Conservation (phyloP, 2,329 filamentous ascomycete genomes). For the Trichoderma polysporum region DNA sequence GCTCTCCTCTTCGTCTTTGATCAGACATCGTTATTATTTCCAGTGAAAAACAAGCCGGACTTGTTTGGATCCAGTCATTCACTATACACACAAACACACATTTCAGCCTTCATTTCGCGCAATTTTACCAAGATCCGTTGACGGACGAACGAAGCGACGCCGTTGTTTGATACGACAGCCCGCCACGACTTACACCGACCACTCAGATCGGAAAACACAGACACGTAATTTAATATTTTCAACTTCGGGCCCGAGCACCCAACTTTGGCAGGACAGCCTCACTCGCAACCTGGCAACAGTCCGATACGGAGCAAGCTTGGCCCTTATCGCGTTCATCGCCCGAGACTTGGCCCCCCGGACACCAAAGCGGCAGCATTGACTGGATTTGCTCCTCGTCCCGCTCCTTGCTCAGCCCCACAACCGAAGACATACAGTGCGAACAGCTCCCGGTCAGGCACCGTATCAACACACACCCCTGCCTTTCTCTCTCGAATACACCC, state of each 20-base stretch:
- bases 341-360: slow-evolving; percentile 28
- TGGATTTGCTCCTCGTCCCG: slow-evolving; percentile 30
- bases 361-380: slow-evolving; percentile 13
- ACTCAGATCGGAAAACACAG: slow-evolving; percentile 29
- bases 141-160: slow-evolving; percentile 22
- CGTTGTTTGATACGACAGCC: slow-evolving; percentile 33
- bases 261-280: slow-evolving; percentile 17
- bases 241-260: neutral
- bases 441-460: neutral
- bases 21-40: slow-evolving; percentile 23
- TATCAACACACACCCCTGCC: slow-evolving; percentile 9
- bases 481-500: slow-evolving; percentile 25
- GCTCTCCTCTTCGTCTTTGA: slow-evolving; percentile 30
- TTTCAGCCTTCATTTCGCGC: slow-evolving; percentile 26
- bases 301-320: slow-evolving; percentile 1
- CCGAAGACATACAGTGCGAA: slow-evolving; percentile 9
- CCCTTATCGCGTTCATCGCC: slow-evolving; percentile 23
- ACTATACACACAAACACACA: slow-evolving; percentile 19
- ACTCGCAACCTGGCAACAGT: neutral
- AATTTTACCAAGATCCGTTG: slow-evolving; percentile 25
- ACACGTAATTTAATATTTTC: slow-evolving; percentile 34
- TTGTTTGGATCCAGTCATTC: slow-evolving; percentile 58
- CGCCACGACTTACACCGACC: slow-evolving; percentile 27
- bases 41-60: slow-evolving; percentile 58
- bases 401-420: slow-evolving; percentile 31